Conservation (phyloP, 2,329 filamentous ascomycete species). For the Aspergillus fructus region DNA sequence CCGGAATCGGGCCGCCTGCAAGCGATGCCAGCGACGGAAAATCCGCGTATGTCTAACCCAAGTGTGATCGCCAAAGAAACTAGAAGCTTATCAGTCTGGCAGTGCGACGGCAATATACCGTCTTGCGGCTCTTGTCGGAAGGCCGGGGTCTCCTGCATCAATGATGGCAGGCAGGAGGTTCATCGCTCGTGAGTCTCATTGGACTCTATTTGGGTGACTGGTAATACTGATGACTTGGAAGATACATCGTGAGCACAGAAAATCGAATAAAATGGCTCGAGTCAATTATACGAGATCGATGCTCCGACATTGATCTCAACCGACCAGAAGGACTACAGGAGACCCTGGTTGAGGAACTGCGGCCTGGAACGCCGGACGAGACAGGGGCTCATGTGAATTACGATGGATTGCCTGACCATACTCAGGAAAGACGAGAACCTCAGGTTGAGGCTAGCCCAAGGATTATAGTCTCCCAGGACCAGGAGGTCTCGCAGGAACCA, state of each 20-base stretch:
- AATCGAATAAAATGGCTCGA: conserved; percentile 50
- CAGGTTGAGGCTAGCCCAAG: not conserved
- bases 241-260: conserved; percentile 41
- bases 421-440: not conserved
- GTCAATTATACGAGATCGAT: conserved; percentile 42
- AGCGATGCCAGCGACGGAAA: conserved; percentile 50
- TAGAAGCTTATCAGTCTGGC: not conserved
- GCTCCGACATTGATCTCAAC: conserved; percentile 45
- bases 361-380: not conserved
- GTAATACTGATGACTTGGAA: conserved; percentile 3
- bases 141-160: conserved; percentile 42
- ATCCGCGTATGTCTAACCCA: conserved; percentile 43
- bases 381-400: not conserved
- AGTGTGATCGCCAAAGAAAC: not conserved
- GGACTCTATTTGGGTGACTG: not conserved
- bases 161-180: conserved; percentile 47
- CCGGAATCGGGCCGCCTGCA: conserved; percentile 35
- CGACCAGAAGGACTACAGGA: conserved; percentile 12
- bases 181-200: conserved; percentile 40
- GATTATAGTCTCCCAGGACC: not conserved
- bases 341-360: not conserved
- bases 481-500: not conserved
- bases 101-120: conserved; percentile 50
- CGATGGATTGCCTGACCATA: not conserved
- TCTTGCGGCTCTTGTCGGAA: conserved; percentile 47